These are phyloP conservation scores for Lizonia empirigonia DNA, from an alignment of 2,329 filamentous ascomycete species.

Conservation along the genomic window DNA sequence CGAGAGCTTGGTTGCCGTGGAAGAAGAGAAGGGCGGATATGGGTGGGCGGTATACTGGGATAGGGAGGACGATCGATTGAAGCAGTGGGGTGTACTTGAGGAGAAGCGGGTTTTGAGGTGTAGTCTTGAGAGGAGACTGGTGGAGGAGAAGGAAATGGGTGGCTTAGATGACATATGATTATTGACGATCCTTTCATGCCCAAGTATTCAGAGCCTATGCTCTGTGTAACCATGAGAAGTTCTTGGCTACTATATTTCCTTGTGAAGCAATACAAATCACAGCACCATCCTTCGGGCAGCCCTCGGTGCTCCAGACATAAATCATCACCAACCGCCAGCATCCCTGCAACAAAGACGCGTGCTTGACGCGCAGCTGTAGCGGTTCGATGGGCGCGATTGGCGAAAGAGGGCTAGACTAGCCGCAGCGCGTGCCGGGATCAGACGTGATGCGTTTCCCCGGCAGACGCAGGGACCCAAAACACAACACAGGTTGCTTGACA, in stretches of 20 bases:
- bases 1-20: slow-evolving; percentile 62
- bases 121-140: slow-evolving; percentile 52
- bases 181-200: not conserved
- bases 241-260: too few species aligned
- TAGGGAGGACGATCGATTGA: slow-evolving; percentile 53
- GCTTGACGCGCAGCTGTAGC: not conserved
- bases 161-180: slow-evolving; percentile 13
- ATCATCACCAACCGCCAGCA: not conserved
- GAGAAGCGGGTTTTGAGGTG: slow-evolving; percentile 52
- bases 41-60: slow-evolving; percentile 62
- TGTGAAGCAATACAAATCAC: too few species aligned
- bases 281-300: too few species aligned
- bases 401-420: slow-evolving; percentile 1
- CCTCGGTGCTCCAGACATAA: too few species aligned
- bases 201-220: too few species aligned
- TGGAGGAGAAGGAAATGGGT: slow-evolving; percentile 28
- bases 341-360: slow-evolving; percentile 3
- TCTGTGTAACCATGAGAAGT: too few species aligned
- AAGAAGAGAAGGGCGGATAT: slow-evolving; percentile 55
- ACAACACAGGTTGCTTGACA: slow-evolving; percentile 18
- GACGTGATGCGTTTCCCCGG: slow-evolving; percentile 23
- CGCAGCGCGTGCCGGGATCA: slow-evolving; percentile 19
- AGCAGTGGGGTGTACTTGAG: slow-evolving; percentile 44
- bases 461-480: slow-evolving; percentile 29
- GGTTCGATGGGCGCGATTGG: slow-evolving; percentile 17